These are phyloP conservation scores for Trifolium pratense DNA, from an alignment of 306 rosid species.

Conservation along the genomic window DNA sequence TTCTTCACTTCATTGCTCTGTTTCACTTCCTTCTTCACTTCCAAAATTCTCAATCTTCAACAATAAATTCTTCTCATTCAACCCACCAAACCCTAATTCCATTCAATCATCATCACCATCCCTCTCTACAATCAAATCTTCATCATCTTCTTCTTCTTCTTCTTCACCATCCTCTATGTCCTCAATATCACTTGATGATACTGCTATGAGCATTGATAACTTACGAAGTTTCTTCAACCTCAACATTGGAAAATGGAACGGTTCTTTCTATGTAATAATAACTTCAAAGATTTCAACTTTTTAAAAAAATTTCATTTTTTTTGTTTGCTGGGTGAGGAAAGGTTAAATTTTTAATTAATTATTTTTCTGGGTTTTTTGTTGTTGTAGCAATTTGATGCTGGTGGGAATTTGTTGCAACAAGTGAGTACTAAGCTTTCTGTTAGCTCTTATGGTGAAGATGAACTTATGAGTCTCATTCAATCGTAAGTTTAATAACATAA, in stretches of 20 bases:
- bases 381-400: conserved; percentile 83
- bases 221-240: conserved; percentile 68
- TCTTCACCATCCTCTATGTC: conserved; percentile 35
- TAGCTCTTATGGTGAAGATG: conserved; percentile 92
- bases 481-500: conserved; percentile 54
- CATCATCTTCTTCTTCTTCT: conserved; percentile 39
- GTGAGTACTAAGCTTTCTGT: conserved; percentile 79
- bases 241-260: conserved; percentile 83
- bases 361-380: not conserved
- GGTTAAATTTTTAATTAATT: not conserved
- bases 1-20: conserved; percentile 41
- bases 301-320: not conserved
- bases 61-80: conserved; percentile 14
- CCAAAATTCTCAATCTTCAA: conserved; percentile 27
- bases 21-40: conserved; percentile 39
- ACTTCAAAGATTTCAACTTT: conserved; percentile 27
- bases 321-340: not conserved
- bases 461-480: conserved; percentile 93
- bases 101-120: not conserved
- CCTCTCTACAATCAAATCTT: conserved; percentile 45
- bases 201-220: conserved; percentile 74
- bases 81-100: conserved; percentile 22
- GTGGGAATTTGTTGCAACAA: conserved; percentile 77
- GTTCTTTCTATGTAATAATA: conserved; percentile 72
- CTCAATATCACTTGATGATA: conserved; percentile 46